Conservation (phyloP, 2,329 filamentous ascomycete species). For the Aspergillus intermedius region DNA sequence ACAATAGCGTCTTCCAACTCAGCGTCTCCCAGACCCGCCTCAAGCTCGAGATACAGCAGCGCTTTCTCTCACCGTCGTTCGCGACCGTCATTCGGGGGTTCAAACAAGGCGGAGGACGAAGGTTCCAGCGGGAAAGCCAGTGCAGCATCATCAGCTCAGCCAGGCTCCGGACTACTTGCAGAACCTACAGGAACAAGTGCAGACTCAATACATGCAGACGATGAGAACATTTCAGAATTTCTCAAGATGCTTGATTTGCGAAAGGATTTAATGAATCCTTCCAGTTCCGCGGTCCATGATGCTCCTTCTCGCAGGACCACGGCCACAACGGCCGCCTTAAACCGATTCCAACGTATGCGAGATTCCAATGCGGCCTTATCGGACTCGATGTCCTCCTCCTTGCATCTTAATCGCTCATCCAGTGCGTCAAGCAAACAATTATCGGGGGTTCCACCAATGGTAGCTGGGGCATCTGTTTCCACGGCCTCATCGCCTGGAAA, state of each 20-base stretch:
- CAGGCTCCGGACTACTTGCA: constrained; percentile 72
- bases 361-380: constrained; percentile 84
- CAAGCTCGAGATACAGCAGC: constrained; percentile 81
- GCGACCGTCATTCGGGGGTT: constrained; percentile 68
- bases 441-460: constrained; percentile 55
- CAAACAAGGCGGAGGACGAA: constrained; percentile 51
- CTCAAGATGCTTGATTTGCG: constrained; percentile 80
- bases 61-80: constrained; percentile 83
- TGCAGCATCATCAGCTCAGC: constrained; percentile 50
- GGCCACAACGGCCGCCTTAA: constrained; percentile 72
- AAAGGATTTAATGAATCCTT: constrained; percentile 71
- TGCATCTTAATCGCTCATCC: constrained; percentile 75
- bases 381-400: constrained; percentile 87
- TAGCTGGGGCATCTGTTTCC: constrained; percentile 64
- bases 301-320: constrained; percentile 67
- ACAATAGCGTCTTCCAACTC: constrained; percentile 60
- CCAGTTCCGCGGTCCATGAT: constrained; percentile 53
- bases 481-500: constrained; percentile 85
- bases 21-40: constrained; percentile 70
- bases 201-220: constrained; percentile 67
- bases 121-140: constrained; percentile 54
- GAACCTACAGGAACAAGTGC: constrained; percentile 59
- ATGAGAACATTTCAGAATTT: constrained; percentile 91
- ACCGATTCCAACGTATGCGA: constrained; percentile 79
- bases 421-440: constrained; percentile 71